Conservation (phyloP, 345 rosid genomes). For the Salix dunnii region DNA sequence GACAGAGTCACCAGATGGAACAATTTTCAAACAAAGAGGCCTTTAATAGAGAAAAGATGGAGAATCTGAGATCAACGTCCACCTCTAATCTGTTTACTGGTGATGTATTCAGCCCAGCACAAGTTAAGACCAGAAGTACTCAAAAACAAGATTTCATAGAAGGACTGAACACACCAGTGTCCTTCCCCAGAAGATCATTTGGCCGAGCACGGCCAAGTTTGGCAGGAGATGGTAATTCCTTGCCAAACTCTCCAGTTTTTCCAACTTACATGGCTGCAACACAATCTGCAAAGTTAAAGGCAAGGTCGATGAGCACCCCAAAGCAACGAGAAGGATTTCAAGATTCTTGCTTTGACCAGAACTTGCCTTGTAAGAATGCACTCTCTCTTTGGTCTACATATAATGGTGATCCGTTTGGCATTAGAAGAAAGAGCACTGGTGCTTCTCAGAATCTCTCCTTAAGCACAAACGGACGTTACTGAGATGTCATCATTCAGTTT, state of each 20-base stretch:
- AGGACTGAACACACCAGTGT: conserved; percentile 44
- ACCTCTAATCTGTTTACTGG: conserved; percentile 21
- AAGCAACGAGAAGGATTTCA: conserved; percentile 48
- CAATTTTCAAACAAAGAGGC: conserved; percentile 17
- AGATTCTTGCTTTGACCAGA: conserved; percentile 39
- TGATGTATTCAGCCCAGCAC: conserved; percentile 26
- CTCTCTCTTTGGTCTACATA: conserved; percentile 45
- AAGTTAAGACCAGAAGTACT: conserved; percentile 24
- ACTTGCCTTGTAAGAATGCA: conserved; percentile 27
- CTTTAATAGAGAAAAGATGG: conserved; percentile 22
- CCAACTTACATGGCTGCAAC: conserved; percentile 72
- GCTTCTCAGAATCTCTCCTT: conserved; percentile 3
- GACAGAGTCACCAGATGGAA: conserved; percentile 33
- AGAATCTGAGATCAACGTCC: conserved; percentile 19
- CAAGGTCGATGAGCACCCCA: conserved; percentile 78
- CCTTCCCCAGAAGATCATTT: conserved; percentile 66
- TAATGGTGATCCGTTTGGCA: conserved; percentile 36
- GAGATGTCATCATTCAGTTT: neutral
- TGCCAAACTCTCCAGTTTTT: conserved; percentile 45
- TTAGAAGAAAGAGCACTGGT: conserved; percentile 17
- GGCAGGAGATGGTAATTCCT: conserved; percentile 36
- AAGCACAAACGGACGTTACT: neutral
- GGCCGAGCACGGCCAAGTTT: conserved; percentile 35
- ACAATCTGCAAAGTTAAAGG: conserved; percentile 68
- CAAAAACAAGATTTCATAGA: conserved; percentile 41